These are phyloP conservation scores for Fragaria nilgerrensis DNA, from an alignment of 306 rosid genomes.

Conservation along the genomic window DNA sequence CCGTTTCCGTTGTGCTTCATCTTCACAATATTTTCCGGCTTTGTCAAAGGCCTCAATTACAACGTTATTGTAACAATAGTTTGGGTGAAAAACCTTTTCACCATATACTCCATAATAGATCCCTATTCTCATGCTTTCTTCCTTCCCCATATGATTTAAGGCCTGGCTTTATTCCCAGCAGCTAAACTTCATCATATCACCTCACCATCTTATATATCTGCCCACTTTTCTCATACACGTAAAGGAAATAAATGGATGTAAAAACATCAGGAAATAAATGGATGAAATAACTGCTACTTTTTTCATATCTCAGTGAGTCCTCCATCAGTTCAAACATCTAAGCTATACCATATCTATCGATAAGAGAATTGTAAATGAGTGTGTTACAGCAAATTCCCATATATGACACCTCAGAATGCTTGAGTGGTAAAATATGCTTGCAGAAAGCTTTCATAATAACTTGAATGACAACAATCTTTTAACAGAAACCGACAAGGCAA, in stretches of 20 bases:
- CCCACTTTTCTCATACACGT: conserved; percentile 64
- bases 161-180: conserved; percentile 76
- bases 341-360: conserved; percentile 74
- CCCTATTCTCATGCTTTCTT: conserved; percentile 24
- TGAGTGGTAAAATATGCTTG: too few relatives aligned
- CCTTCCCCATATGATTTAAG: conserved; percentile 74
- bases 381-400: conserved; percentile 55
- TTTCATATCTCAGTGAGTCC: conserved; percentile 62
- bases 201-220: conserved; percentile 77
- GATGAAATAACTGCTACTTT: conserved; percentile 60
- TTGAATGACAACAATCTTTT: too few relatives aligned
- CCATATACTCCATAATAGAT: conserved; percentile 59
- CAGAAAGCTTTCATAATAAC: too few relatives aligned
- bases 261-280: conserved; percentile 75
- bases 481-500: too few relatives aligned
- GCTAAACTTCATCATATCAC: conserved; percentile 85
- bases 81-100: conserved; percentile 61
- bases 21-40: conserved; percentile 58
- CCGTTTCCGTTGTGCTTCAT: conserved; percentile 62
- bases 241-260: conserved; percentile 66
- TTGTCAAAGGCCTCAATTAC: conserved; percentile 75
- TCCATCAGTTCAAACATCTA: conserved; percentile 76
- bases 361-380: conserved; percentile 76
- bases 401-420: conserved; percentile 58
- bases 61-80: conserved; percentile 75